Conservation (phyloP, 2,329 filamentous ascomycete species). For the Fusarium mexicanum region DNA sequence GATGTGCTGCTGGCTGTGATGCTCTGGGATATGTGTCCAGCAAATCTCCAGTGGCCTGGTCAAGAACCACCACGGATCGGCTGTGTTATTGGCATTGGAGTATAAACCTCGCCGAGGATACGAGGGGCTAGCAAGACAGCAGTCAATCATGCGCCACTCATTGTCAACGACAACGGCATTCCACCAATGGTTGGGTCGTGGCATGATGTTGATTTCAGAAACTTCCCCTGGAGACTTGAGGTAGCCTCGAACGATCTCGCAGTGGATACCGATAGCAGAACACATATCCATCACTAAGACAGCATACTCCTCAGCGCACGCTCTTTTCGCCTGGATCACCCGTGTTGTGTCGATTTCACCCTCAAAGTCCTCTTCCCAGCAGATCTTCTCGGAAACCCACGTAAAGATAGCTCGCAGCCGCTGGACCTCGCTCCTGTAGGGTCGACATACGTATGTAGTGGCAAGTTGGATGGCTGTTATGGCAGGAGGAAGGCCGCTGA, state of each 20-base stretch:
- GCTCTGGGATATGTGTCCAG: conserved; percentile 93
- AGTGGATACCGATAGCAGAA: conserved; percentile 83
- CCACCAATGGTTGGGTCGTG: conserved; percentile 97
- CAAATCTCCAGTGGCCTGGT: conserved; percentile 87
- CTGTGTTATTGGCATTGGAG: conserved; percentile 75
- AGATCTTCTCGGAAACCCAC: conserved; percentile 94
- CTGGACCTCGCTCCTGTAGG: conserved; percentile 94
- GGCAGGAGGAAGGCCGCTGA: conserved; percentile 82
- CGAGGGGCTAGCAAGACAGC: conserved; percentile 88
- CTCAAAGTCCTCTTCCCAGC: conserved; percentile 95
- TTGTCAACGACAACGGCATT: conserved; percentile 92
- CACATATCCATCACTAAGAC: conserved; percentile 94
- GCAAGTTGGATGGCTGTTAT: conserved; percentile 85
- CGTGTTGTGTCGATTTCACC: conserved; percentile 83
- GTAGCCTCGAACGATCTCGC: conserved; percentile 88
- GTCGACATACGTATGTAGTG: conserved; percentile 91
- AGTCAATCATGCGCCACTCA: conserved; percentile 97
- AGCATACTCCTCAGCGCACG: conserved; percentile 89
- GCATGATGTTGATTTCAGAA: conserved; percentile 81
- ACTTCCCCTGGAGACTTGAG: conserved; percentile 89
- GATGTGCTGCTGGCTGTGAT: conserved; percentile 90
- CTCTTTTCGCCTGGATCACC: conserved; percentile 85
- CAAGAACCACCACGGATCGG: conserved; percentile 96
- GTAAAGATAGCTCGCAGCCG: conserved; percentile 94
- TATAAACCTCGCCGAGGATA: conserved; percentile 83